These are phyloP conservation scores for Alternaria triticina DNA, from an alignment of 2,329 filamentous ascomycete genomes.

Conservation along the genomic window DNA sequence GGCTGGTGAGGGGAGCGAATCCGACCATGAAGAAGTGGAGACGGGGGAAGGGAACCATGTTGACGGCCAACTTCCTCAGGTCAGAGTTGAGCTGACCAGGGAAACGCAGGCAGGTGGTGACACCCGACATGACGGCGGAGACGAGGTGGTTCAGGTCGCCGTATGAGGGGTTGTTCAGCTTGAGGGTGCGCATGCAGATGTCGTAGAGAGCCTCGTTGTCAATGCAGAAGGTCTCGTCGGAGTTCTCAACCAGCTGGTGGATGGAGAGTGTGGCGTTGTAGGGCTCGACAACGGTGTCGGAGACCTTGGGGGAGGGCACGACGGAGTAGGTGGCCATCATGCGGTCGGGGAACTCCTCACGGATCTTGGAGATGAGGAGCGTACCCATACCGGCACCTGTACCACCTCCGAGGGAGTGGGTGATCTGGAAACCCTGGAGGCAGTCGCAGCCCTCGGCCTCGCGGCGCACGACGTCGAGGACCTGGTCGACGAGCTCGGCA, in stretches of 20 bases:
- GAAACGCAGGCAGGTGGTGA: conserved; percentile 98
- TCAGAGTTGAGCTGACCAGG: conserved; percentile 99
- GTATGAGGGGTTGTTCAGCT: conserved; percentile 98
- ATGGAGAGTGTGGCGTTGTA: conserved; percentile 99
- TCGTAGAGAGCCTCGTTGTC: conserved; percentile 99
- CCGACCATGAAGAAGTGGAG: conserved; percentile 99
- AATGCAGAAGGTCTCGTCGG: conserved; percentile 99
- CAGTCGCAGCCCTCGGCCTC: conserved; percentile 99
- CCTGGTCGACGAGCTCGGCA: conserved; percentile 97
- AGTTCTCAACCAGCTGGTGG: conserved; percentile 99
- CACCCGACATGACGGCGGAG: conserved; percentile 99
- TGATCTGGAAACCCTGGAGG: conserved; percentile 99
- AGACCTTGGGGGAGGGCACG: conserved; percentile 98
- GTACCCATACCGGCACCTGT: conserved; percentile 99
- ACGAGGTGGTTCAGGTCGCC: conserved; percentile 99
- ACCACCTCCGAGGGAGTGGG: conserved; percentile 99
- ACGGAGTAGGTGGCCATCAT: conserved; percentile 99
- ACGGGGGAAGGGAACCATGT: conserved; percentile 99
- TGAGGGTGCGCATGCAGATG: conserved; percentile 99
- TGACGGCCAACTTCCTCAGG: conserved; percentile 98
- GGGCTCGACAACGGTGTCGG: conserved; percentile 98
- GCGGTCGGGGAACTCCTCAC: conserved; percentile 99
- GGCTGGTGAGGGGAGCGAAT: conserved; percentile 96
- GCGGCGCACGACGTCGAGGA: conserved; percentile 96
- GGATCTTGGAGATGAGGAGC: conserved; percentile 99